A percentile compares a stretch with the other conserved stretches of the same genome.
Evolutionary conservation across 2,329 filamentous ascomycete genomes (phyloP).

Genomic region (Amphichorda felina): DNA sequence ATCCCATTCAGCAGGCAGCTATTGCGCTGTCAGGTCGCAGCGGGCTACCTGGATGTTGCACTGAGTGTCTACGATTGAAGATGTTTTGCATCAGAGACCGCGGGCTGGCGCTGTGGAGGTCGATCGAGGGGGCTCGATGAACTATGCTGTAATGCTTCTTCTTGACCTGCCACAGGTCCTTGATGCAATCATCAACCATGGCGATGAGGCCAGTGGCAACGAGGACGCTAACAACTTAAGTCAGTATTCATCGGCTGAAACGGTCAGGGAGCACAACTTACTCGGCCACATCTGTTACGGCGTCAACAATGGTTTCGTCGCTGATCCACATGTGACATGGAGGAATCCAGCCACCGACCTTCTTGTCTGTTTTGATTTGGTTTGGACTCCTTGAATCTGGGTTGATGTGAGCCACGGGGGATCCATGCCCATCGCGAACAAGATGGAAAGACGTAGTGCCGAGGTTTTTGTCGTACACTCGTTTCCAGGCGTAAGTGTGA

Average conservation of each 20-base stretch:
- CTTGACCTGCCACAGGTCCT: slow-evolving; percentile 54
- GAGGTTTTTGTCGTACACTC: slow-evolving; percentile 59
- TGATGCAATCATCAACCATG: slow-evolving; percentile 86
- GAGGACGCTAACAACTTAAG: slow-evolving; percentile 54
- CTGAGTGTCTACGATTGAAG: slow-evolving; percentile 27
- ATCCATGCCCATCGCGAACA: slow-evolving; percentile 47
- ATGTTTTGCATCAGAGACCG: slow-evolving; percentile 21
- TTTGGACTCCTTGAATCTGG: slow-evolving; percentile 63
- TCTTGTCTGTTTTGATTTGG: slow-evolving; percentile 60
- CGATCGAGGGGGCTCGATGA: slow-evolving; percentile 13
- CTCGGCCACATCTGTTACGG: slow-evolving; percentile 75
- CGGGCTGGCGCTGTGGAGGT: slow-evolving; percentile 9
- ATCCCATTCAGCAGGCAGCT: slow-evolving; percentile 24
- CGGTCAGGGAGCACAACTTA: slow-evolving; percentile 30
- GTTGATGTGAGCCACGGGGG: slow-evolving; percentile 70
- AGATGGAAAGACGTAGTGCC: slow-evolving; percentile 68
- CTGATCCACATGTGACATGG: slow-evolving; percentile 87
- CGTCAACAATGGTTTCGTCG: slow-evolving; percentile 56
- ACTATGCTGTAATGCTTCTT: slow-evolving; percentile 15
- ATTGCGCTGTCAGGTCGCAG: slow-evolving; percentile 22
- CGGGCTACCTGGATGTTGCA: slow-evolving; percentile 21
- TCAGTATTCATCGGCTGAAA: slow-evolving; percentile 9
- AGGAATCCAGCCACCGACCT: slow-evolving; percentile 79
- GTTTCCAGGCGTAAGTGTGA: slow-evolving; percentile 71
- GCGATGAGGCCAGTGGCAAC: slow-evolving; percentile 82